A percentile compares a stretch with the other conserved stretches of the same genome.
phyloP scores from a whole-genome alignment of 2,329 filamentous ascomycete genomes.

The Fusarium liriodendri region DNA sequence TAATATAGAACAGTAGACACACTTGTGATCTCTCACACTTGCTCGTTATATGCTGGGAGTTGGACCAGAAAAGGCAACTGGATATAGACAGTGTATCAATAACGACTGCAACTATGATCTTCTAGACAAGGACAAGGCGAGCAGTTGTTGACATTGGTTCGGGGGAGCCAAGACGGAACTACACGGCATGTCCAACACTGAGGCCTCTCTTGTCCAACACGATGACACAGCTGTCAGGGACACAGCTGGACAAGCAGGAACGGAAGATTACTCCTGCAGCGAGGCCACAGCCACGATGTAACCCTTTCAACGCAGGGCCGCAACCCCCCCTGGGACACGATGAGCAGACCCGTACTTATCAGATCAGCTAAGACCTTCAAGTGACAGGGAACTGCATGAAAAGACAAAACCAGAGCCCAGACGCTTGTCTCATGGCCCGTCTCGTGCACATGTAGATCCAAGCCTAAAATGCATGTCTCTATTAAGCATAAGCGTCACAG shows the following conservation, averaged over 20 bases:
- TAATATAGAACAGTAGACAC: conserved; percentile 38
- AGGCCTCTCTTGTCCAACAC: neutral
- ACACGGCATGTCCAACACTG: neutral
- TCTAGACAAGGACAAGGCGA: neutral
- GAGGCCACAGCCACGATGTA: conserved; percentile 26
- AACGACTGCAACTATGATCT: conserved; percentile 21
- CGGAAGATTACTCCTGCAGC: conserved; percentile 21
- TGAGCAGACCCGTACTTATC: conserved; percentile 7
- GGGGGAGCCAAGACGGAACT: neutral
- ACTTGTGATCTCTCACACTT: conserved; percentile 19
- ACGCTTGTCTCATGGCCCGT: conserved; percentile 7
- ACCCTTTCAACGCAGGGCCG: conserved; percentile 20
- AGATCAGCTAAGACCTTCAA: conserved; percentile 18
- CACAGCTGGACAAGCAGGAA: neutral
- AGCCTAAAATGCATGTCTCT: neutral
- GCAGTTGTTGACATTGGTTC: neutral
- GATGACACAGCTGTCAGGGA: neutral
- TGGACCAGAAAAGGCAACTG: conserved; percentile 6
- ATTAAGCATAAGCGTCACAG: conserved; percentile 12
- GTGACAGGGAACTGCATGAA: conserved; percentile 5
- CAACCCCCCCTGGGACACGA: neutral
- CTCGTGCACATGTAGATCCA: neutral
- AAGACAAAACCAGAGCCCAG: conserved; percentile 23
- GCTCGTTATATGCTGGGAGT: conserved; percentile 21
- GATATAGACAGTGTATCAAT: conserved; percentile 32